Base-by-base conservation (phyloP, 2,329 filamentous ascomycete species). In the Parascedosporium putredinis region DNA sequence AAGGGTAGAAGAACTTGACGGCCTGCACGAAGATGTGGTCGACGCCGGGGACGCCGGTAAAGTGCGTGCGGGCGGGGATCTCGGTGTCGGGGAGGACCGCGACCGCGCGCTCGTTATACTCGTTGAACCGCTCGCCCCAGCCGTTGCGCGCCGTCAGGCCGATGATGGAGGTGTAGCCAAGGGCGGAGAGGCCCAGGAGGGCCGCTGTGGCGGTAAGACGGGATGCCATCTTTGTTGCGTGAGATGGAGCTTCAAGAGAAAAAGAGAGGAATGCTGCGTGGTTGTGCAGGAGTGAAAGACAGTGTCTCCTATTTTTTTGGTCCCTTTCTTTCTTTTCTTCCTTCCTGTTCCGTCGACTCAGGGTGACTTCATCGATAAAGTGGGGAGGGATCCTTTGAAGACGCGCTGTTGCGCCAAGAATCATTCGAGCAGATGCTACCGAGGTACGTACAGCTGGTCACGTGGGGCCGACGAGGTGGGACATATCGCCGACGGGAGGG, bases 1-100 rank as follows among this genome's bases (percentile, higher is more conserved):
- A 45, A 2, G 56, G 54, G 42, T 55, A 55, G 42, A 56, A 57
- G 31, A 56, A 53, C 4, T 45, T 36, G 10, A 59, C 51, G 8
- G 55, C 44, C 46, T 53, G 48, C 10, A 50, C 52, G 29, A 58
- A 42, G 5, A 56, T 27, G 10, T 20, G 24, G 22, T 60, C 58
- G 1, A 59, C 25, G 4, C 44, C 45, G 7, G 46, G 47, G 20
- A 58, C 5, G 8, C 57, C 53, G 20, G 57, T 59, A 20, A 59
- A 55, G 2, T 47, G 29, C 4, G 51, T 54, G 24, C 34, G 42
- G 7, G 42, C 40, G n/a, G 20, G 34, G 22, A 51, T 23, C 6
- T 29, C 36, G 20, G 16, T 27, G 23, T 24, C 25, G 18, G 23
- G 16, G 5, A 34, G 42, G 22, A 40, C 7, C 6, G 29, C 14